Conservation (phyloP, 2,329 filamentous ascomycete genomes). For the Aspergillus tubingensis region DNA sequence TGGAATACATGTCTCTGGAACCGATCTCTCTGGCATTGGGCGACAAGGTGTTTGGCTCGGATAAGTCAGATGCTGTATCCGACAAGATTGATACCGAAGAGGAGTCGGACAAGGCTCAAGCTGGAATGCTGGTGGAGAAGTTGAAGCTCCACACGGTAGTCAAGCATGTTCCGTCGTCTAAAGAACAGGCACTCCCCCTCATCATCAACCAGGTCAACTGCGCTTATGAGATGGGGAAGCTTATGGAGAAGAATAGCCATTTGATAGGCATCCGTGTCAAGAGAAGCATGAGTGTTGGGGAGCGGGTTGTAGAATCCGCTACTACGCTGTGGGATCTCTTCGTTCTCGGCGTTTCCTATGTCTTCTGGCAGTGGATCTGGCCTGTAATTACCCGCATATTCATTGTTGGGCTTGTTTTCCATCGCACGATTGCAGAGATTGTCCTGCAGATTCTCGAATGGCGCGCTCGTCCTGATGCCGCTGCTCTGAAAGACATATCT, state of each 20-base stretch:
- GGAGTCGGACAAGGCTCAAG: constrained; percentile 66
- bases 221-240: constrained; percentile 81
- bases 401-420: constrained; percentile 74
- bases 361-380: constrained; percentile 74
- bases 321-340: constrained; percentile 79
- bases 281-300: constrained; percentile 86
- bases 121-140: constrained; percentile 75
- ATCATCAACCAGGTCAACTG: constrained; percentile 96
- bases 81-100: constrained; percentile 71
- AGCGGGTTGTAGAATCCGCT: constrained; percentile 91
- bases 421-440: constrained; percentile 78
- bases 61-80: constrained; percentile 38
- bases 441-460: constrained; percentile 81
- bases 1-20: constrained; percentile 93
- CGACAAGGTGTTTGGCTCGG: constrained; percentile 60
- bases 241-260: constrained; percentile 88
- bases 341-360: constrained; percentile 66
- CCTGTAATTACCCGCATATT: constrained; percentile 73
- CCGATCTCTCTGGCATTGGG: constrained; percentile 86
- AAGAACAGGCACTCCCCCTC: constrained; percentile 76
- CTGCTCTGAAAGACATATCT: constrained; percentile 91
- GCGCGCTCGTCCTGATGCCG: constrained; percentile 72
- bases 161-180: constrained; percentile 72
- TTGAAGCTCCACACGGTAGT: constrained; percentile 84
- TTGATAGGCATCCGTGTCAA: constrained; percentile 79